Percentiles rank a stretch among this genome's conserved stretches.
phyloP scores from a whole-genome alignment of 306 rosid species.

The Cucumis sativus region DNA sequence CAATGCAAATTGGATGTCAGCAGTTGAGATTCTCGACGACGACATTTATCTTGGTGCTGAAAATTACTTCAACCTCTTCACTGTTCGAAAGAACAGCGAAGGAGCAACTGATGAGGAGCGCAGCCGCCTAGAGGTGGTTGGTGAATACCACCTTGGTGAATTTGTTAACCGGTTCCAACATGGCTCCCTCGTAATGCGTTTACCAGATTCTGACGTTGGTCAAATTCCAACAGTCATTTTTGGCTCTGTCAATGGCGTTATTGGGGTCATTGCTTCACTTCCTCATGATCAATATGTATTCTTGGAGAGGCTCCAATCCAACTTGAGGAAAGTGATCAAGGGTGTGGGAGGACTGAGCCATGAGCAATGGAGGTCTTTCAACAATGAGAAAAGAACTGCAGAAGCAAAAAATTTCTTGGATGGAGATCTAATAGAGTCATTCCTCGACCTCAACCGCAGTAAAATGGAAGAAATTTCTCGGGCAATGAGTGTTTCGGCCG shows the following conservation, averaged over 20 bases:
- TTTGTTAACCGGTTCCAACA: constrained; percentile 70
- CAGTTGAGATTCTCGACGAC: constrained; percentile 94
- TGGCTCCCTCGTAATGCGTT: constrained; percentile 88
- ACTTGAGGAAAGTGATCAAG: constrained; percentile 79
- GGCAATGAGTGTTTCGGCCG: constrained; percentile 66
- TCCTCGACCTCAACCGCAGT: constrained; percentile 71
- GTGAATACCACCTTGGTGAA: constrained; percentile 91
- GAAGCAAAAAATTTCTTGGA: constrained; percentile 84
- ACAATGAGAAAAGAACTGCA: constrained; percentile 72
- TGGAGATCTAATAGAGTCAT: constrained; percentile 93
- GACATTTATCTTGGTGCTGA: constrained; percentile 89
- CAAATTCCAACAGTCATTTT: constrained; percentile 90
- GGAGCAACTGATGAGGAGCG: constrained; percentile 94
- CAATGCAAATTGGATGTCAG: constrained; percentile 92
- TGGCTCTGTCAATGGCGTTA: constrained; percentile 91
- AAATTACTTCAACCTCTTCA: constrained; percentile 45
- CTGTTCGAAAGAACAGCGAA: constrained; percentile 61
- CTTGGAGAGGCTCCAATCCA: constrained; percentile 85
- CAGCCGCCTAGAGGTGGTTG: constrained; percentile 81
- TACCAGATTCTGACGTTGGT: constrained; percentile 90
- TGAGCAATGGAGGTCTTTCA: constrained; percentile 97
- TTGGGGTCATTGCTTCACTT: constrained; percentile 94
- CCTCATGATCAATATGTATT: constrained; percentile 77
- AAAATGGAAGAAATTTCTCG: constrained; percentile 87
- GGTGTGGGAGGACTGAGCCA: constrained; percentile 96